Evolutionary conservation across 2,329 filamentous ascomycete genomes (phyloP).

Genomic region (Zasmidium cellare): DNA sequence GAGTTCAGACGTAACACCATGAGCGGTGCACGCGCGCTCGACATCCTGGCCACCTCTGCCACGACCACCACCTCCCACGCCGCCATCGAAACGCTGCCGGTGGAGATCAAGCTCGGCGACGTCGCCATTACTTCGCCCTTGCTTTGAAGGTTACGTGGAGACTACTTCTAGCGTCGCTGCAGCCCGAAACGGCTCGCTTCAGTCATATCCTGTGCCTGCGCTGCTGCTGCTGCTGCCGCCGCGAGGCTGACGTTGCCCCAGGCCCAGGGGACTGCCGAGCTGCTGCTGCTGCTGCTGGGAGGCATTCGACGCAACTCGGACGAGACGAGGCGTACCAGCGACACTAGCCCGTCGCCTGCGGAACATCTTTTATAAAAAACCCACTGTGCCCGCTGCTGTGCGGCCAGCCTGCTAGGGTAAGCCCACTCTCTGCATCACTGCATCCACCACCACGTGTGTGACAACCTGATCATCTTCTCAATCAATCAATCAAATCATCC

Average conservation of each 20-base stretch:
- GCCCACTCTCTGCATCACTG: slow-evolving; percentile 12
- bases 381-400: slow-evolving; percentile 12
- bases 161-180: slow-evolving; percentile 21
- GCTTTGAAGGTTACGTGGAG: slow-evolving; percentile 18
- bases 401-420: slow-evolving; percentile 16
- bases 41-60: slow-evolving; percentile 11
- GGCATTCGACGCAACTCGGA: slow-evolving; percentile 9
- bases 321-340: slow-evolving; percentile 1
- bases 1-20: slow-evolving; percentile 5
- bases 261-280: slow-evolving; percentile 14
- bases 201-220: too few relatives aligned
- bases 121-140: slow-evolving; percentile 25
- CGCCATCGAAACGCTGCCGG: slow-evolving; percentile 17
- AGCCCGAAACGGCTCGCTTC: slow-evolving; percentile 25
- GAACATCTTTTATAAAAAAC: slow-evolving; percentile 21
- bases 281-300: slow-evolving; percentile 1
- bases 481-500: slow-evolving; percentile 14
- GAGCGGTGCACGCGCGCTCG: background rate
- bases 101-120: slow-evolving; percentile 23
- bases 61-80: slow-evolving; percentile 10
- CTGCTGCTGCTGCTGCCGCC: background rate
- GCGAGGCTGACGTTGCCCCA: slow-evolving; percentile 22
- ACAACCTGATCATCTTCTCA: slow-evolving; percentile 15
- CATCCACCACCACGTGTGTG: slow-evolving; percentile 13
- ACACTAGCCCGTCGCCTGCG: slow-evolving; percentile 9